Base-by-base conservation (phyloP, 176 grass and related monocot species). In the Aegilops tauschii region DNA sequence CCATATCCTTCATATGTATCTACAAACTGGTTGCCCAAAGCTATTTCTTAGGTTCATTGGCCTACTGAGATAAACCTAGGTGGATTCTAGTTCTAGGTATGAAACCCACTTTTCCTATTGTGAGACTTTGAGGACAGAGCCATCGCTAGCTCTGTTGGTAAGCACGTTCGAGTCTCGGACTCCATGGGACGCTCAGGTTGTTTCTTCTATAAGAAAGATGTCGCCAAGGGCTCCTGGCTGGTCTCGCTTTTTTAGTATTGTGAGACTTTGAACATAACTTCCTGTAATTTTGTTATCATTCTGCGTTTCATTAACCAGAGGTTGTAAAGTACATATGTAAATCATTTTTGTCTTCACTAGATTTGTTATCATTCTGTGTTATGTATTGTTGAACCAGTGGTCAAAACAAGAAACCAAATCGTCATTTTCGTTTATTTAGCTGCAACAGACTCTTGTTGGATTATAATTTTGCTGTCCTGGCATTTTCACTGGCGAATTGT, bases 401-500 rank as follows among this genome's bases (percentile, higher is more conserved):
- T 52, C 1, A 3, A 12, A 82, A 28, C 34, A 40, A 42, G 4
- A 54, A 52, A 56, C 8, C 0, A 74, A 13, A 75, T 35, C 3
- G 20, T 4, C 6, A 44, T 61, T 72, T 80, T 42, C 45, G 36
- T 85, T 85, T 34, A 32, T 58, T 89, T 90, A 62, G 77, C 54
- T 28, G 28, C 9, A 21, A 3, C 3, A 12, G 18, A 77, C 2
- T 50, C 47, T 9, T 83, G 29, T 59, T 37, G 9, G 20, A 17
- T 68, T 39, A 37, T 37, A 4, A 5, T 2, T 18, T 76, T 6
- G 1, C 1, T 82, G 29, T 65, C 74, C 12, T 65, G 37, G 4
- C 6, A 6, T 12, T 61, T 75, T 54, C 10, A 73, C 31, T 39
- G 14, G 5, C 34, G 39, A 74, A 39, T 34, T 72, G 29, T 5